Conservation (phyloP, 495 filamentous ascomycete species). For the Coniosporium apollinis region DNA sequence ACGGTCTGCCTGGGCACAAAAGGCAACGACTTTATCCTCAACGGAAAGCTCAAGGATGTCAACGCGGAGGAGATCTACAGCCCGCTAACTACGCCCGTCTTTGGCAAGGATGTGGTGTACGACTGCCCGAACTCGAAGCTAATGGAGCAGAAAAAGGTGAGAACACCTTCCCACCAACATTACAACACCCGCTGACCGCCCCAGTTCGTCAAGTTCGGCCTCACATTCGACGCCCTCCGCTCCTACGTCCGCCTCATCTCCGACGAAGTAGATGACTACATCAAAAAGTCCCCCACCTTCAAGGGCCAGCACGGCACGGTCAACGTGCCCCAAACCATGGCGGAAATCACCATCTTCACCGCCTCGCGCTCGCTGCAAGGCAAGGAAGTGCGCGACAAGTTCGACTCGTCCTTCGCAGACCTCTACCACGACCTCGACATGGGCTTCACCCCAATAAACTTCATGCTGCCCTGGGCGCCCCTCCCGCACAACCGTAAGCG, state of each 20-base stretch:
- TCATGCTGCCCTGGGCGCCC: constrained; percentile 45
- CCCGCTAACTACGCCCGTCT: constrained; percentile 43
- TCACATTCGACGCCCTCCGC: constrained; percentile 43
- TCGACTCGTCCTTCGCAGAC: constrained; percentile 45
- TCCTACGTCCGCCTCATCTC: constrained; percentile 44
- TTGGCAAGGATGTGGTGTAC: constrained; percentile 47
- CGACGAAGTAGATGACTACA: constrained; percentile 29
- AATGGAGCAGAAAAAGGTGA: constrained; percentile 54
- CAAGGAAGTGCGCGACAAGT: constrained; percentile 43
- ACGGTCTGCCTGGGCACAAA: constrained; percentile 45
- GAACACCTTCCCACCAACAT: background rate
- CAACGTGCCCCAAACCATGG: constrained; percentile 37
- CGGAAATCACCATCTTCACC: constrained; percentile 49
- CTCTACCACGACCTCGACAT: constrained; percentile 50
- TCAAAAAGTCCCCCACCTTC: constrained; percentile 31
- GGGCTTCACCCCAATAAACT: constrained; percentile 50
- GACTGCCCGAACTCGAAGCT: constrained; percentile 49
- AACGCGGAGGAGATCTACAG: constrained; percentile 50
- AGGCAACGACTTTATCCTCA: constrained; percentile 47
- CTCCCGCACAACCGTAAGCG: constrained; percentile 45
- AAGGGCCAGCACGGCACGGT: constrained; percentile 31
- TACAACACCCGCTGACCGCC: constrained; percentile 2
- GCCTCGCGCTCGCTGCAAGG: constrained; percentile 48
- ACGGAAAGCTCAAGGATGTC: constrained; percentile 42
- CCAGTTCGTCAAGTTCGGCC: constrained; percentile 51